These are phyloP conservation scores for Dendrobium catenatum DNA, from an alignment of 106 monocot genomes.

Conservation along the genomic window DNA sequence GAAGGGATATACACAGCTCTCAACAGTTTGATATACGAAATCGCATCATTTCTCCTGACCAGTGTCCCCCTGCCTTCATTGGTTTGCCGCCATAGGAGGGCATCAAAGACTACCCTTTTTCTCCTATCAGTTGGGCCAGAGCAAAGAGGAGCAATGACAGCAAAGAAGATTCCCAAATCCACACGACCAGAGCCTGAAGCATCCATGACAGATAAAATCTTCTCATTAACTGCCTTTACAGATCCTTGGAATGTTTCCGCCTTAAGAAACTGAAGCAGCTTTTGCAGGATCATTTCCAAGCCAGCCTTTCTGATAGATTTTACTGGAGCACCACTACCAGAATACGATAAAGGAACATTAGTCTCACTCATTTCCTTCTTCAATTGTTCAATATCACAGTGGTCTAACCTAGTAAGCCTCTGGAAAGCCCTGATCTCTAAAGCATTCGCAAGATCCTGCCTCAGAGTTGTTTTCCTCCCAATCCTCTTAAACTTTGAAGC, in stretches of 20 bases:
- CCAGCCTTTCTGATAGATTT: slow-evolving; percentile 93
- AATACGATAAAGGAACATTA: slow-evolving; percentile 87
- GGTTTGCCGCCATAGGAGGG: slow-evolving; percentile 71
- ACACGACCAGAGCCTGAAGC: slow-evolving; percentile 80
- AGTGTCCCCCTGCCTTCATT: slow-evolving; percentile 48
- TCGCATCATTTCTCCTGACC: slow-evolving; percentile 58
- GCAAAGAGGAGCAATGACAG: slow-evolving; percentile 77
- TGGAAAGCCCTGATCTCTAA: slow-evolving; percentile 89
- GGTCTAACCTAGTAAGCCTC: slow-evolving; percentile 59
- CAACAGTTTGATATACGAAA: slow-evolving; percentile 69
- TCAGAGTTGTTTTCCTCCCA: slow-evolving; percentile 64
- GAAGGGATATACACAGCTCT: slow-evolving; percentile 91
- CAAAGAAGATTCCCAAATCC: slow-evolving; percentile 90
- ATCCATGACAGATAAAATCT: slow-evolving; percentile 80
- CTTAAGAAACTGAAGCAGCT: slow-evolving; percentile 70
- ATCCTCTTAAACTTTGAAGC: slow-evolving; percentile 80
- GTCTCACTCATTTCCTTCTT: slow-evolving; percentile 76
- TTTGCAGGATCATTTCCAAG: slow-evolving; percentile 73
- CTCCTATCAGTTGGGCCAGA: slow-evolving; percentile 50
- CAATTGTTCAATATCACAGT: slow-evolving; percentile 61
- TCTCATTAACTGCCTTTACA: slow-evolving; percentile 84
- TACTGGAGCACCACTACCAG: slow-evolving; percentile 65
- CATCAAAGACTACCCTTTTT: slow-evolving; percentile 72
- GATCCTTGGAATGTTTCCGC: slow-evolving; percentile 85
- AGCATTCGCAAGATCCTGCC: slow-evolving; percentile 82